Evolutionary conservation across 2,329 filamentous ascomycete species (phyloP).

Genomic region (Aspergillus tanneri): DNA sequence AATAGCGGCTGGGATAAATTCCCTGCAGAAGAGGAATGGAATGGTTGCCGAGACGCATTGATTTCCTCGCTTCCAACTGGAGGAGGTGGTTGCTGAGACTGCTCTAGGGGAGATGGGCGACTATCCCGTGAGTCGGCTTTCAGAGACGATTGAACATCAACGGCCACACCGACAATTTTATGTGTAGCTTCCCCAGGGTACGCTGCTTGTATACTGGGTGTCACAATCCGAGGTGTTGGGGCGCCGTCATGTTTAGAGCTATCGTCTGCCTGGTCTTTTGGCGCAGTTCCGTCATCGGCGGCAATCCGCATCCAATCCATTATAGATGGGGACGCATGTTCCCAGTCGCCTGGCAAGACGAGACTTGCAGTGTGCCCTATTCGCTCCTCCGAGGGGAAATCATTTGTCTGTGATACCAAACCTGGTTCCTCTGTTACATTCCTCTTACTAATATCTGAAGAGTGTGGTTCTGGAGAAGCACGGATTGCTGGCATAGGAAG

Average conservation of each 20-base stretch:
- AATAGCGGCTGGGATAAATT: slow-evolving; percentile 17
- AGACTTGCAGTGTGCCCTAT: slow-evolving; percentile 44
- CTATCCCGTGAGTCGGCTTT: slow-evolving; percentile 23
- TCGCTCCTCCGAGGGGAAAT: slow-evolving; percentile 26
- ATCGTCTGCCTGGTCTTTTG: slow-evolving; percentile 35
- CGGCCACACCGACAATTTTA: slow-evolving; percentile 45
- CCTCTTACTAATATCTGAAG: slow-evolving; percentile 12
- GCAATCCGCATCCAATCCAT: slow-evolving; percentile 50
- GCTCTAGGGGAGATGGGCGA: slow-evolving; percentile 32
- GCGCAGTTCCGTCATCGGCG: slow-evolving; percentile 38
- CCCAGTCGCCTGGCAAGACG: slow-evolving; percentile 48
- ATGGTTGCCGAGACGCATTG: not conserved
- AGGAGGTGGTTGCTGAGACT: slow-evolving; percentile 12
- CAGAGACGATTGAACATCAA: slow-evolving; percentile 39
- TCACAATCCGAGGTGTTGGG: slow-evolving; percentile 28
- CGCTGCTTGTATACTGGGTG: slow-evolving; percentile 14
- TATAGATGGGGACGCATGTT: slow-evolving; percentile 50
- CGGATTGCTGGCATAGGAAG: slow-evolving; percentile 22
- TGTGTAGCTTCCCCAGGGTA: slow-evolving; percentile 29
- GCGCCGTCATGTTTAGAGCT: slow-evolving; percentile 19
- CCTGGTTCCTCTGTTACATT: slow-evolving; percentile 39
- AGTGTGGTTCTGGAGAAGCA: slow-evolving; percentile 24
- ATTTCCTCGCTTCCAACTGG: slow-evolving; percentile 15
- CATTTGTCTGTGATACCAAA: slow-evolving; percentile 34
- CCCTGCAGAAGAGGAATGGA: not conserved